Base-by-base conservation (phyloP, 108 stramenopile species). In the Fistulifera solaris region DNA sequence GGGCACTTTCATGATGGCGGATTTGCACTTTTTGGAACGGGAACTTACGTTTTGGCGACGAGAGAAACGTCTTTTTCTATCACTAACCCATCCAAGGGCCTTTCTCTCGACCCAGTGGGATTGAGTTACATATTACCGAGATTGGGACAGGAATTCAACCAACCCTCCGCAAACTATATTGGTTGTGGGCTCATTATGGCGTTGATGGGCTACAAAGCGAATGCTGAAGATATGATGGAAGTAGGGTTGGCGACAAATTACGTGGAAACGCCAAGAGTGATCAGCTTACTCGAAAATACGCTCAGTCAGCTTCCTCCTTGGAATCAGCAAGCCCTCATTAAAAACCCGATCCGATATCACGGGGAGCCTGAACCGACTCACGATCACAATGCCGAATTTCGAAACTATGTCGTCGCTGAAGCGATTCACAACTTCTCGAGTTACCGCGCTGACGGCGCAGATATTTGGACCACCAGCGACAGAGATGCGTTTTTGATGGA, bases 181-280 rank as follows among this genome's bases (percentile, higher is more conserved):
- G 85, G 80, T 15, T 74, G 71, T 65, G 78, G 73, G 17, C 31
- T 72, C 44, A 58, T 91, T 14, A 24, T 91, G 50, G 85, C 83
- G 0, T 58, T 91, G 19, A 59, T 68, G 17, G 89, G 89, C n/a
- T 83, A 74, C 49, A 80, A 83, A 53, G 85, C 89, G 22, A 72
- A 80, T 57, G 70, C 67, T 12, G 56, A 56, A 47, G 89, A 91
- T 62, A 85, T 91, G 85, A 76, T 91, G 19, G 67, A 81, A 19
- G 85, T 83, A 17, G 89, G 85, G 2, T 56, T 91, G 50, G 89
- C 89, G 4, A 87, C 89, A 1, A 80, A 87, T 64, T 71, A 68
- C 43, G 46, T 85, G 2, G 73, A 73, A 24, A 50, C 63, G 21
- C 75, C 66, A 14, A 52, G 50, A 44, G 48, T 58, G 18, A 44